Evolutionary conservation across 2,329 filamentous ascomycete species (phyloP).

Genomic region (Monosporascus ibericus): DNA sequence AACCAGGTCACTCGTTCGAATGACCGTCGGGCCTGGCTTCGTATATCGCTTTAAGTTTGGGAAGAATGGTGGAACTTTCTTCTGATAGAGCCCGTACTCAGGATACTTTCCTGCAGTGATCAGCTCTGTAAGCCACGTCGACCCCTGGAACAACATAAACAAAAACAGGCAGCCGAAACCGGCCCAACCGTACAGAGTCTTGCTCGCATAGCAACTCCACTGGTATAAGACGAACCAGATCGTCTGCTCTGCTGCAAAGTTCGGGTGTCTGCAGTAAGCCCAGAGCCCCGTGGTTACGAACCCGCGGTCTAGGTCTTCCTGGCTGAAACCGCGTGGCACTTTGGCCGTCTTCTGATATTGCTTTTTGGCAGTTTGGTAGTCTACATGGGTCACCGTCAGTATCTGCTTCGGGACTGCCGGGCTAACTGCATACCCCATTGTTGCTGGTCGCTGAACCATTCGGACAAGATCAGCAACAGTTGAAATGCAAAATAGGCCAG

Average conservation of each 20-base stretch:
- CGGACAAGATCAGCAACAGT: constrained; percentile 51
- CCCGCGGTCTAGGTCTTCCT: constrained; percentile 79
- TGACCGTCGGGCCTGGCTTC: constrained; percentile 31
- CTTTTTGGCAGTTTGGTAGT: constrained; percentile 76
- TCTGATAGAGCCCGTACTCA: constrained; percentile 81
- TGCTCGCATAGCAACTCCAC: constrained; percentile 74
- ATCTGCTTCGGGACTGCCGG: not conserved
- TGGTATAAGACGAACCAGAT: constrained; percentile 86
- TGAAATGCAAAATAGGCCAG: constrained; percentile 39
- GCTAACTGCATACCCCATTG: constrained; percentile 64
- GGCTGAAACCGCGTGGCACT: constrained; percentile 57
- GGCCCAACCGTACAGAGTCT: constrained; percentile 72
- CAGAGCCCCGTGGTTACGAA: constrained; percentile 82
- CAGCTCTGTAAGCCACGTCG: constrained; percentile 79
- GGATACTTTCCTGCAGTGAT: constrained; percentile 80
- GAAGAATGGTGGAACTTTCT: constrained; percentile 75
- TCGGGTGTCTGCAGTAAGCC: constrained; percentile 86
- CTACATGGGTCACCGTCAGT: constrained; percentile 30
- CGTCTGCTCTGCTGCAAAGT: constrained; percentile 86
- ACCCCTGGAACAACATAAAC: constrained; percentile 79
- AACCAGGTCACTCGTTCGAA: constrained; percentile 44
- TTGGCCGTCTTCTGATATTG: constrained; percentile 68
- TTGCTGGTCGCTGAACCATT: constrained; percentile 84
- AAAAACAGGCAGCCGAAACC: constrained; percentile 63
- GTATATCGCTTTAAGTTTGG: constrained; percentile 50